Conservation (phyloP, 352 stramenopile species). For the Phytopythium litorale region DNA sequence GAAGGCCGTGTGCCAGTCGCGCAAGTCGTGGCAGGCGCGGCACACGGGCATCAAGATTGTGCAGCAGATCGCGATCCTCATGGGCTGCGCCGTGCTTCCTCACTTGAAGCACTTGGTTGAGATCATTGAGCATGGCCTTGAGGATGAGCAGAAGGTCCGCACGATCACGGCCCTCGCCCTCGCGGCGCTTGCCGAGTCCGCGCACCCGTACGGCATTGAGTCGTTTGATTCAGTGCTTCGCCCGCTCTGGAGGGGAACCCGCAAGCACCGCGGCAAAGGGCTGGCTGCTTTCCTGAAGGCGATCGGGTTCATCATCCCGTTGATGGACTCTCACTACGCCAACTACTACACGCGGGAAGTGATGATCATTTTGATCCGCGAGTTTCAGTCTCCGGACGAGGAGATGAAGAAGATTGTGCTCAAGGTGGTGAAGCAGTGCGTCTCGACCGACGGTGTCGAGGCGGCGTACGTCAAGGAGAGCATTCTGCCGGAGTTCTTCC, state of each 20-base stretch:
- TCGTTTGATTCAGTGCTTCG: constrained; percentile 98
- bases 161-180: constrained; percentile 98
- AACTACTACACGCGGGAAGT: constrained; percentile 99
- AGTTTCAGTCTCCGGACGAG: constrained; percentile 98
- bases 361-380: constrained; percentile 98
- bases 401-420: constrained; percentile 99
- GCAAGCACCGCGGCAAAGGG: constrained; percentile 97
- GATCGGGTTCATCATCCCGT: constrained; percentile 98
- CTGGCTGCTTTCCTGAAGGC: constrained; percentile 98
- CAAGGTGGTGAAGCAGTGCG: constrained; percentile 98
- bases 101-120: constrained; percentile 98
- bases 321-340: constrained; percentile 99
- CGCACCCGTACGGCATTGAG: constrained; percentile 99
- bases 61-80: constrained; percentile 98
- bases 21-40: constrained; percentile 98
- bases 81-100: constrained; percentile 97
- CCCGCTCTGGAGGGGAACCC: constrained; percentile 97
- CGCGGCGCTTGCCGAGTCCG: constrained; percentile 96
- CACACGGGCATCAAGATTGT: constrained; percentile 99
- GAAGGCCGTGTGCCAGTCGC: constrained; percentile 97
- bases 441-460: constrained; percentile 98
- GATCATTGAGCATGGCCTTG: constrained; percentile 97
- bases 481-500: constrained; percentile 98
- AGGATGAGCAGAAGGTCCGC: constrained; percentile 97
- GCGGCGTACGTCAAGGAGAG: constrained; percentile 97